Evolutionary conservation across 495 filamentous ascomycete genomes (phyloP).

Genomic region (Echria macrotheca): DNA sequence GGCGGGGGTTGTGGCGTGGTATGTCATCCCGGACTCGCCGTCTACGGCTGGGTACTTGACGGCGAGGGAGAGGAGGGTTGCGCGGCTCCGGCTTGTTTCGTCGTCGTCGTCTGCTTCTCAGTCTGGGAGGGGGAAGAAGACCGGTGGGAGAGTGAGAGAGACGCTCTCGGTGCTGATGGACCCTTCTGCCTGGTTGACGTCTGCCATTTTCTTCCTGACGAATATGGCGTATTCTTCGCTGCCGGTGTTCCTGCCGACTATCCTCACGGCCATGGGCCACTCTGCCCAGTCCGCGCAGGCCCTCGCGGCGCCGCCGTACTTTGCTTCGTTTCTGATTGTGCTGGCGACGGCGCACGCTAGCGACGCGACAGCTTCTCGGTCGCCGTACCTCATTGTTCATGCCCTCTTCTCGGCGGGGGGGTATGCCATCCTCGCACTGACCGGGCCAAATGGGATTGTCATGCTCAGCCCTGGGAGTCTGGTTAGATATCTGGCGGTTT

Average conservation of each 20-base stretch:
- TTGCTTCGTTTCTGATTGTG: conserved; percentile 67
- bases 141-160: too few species aligned
- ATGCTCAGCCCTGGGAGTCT: conserved; percentile 14
- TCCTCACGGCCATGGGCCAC: conserved; percentile 74
- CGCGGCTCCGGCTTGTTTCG: conserved; percentile 52
- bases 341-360: conserved; percentile 63
- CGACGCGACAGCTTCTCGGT: conserved; percentile 60
- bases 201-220: conserved; percentile 52
- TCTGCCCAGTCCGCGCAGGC: conserved; percentile 64
- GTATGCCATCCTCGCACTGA: conserved; percentile 54
- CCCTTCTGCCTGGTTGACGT: conserved; percentile 64
- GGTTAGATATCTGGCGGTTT: conserved; percentile 62
- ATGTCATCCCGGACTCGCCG: conserved; percentile 68
- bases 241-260: conserved; percentile 82
- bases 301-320: conserved; percentile 74
- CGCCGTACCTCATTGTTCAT: conserved; percentile 55
- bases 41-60: conserved; percentile 64
- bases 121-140: too few species aligned
- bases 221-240: conserved; percentile 72
- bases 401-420: conserved; percentile 55
- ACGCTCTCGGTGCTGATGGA: conserved; percentile 43
- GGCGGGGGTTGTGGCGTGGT: conserved; percentile 63
- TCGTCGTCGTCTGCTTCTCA: too few species aligned
- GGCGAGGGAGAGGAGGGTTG: conserved; percentile 67
- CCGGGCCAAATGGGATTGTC: not conserved